Evolutionary conservation across 1,284 basidiomycete genomes (phyloP), one percentile per base, ranked within the genome.

Genomic region (Paramarasmius palmivorus): DNA sequence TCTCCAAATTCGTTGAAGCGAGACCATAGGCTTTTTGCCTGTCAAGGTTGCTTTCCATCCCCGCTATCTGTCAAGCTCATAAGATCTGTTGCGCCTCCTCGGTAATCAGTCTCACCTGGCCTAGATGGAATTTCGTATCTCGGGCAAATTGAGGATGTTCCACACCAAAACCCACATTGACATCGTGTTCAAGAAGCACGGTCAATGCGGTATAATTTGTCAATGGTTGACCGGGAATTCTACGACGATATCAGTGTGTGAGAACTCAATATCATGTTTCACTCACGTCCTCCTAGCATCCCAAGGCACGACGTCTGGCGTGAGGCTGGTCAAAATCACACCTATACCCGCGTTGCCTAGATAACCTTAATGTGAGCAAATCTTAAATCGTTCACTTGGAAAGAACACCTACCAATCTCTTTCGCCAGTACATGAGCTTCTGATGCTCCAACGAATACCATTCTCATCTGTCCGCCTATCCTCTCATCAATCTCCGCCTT

Each of bases 341-440:
- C 87, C 86, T 14, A 93, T 79, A 47, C 79, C 70, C 1, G 85
- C 83, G 26, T 69, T 63, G 32, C 70, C 77, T 79, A 51, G 23
- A 40, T 20, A n/a, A n/a, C n/a, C n/a, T n/a, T n/a, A n/a, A n/a
- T 17, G 20, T 32, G 29, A 32, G 29, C 29, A 32, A 32, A 38
- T 35, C 35, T 48, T 26, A 45, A n/a, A 35, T 51, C 15, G 48
- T 40, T n/a, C 44, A 19, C 22, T 19, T 22, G 22, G 35, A 14
- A 17, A 36, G 37, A 38, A 48, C 12, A 25, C 71, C 67, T 65
- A 60, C 88, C 82, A 36, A 96, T 82, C 58, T 94, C 86, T 35
- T 81, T 68, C 0, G 92, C 92, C 41, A 95, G 67, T 29, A 89
- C 71, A 68, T 90, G 80, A 3, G 90, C 81, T 69, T 95, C 93